Conservation (phyloP, 768 basidiomycete species). For the Gymnopilus dilepis region DNA sequence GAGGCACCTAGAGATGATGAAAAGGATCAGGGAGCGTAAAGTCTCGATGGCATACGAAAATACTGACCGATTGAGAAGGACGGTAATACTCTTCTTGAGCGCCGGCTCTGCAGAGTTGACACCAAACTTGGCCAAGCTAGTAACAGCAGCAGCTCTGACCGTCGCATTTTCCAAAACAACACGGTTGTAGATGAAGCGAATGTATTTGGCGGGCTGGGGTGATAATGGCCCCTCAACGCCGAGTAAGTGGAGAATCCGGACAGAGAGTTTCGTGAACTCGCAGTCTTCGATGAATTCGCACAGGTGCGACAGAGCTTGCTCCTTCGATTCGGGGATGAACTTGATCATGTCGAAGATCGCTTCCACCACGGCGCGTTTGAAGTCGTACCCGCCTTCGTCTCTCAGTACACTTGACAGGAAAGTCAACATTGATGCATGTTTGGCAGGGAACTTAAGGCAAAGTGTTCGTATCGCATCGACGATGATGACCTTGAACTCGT, state of each 20-base stretch:
- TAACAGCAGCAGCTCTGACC: constrained; percentile 94
- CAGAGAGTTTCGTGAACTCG: constrained; percentile 98
- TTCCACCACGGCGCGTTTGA: constrained; percentile 98
- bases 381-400: constrained; percentile 99
- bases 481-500: constrained; percentile 99
- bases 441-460: constrained; percentile 97
- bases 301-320: constrained; percentile 95
- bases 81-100: constrained; percentile 85
- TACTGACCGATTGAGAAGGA: constrained; percentile 80
- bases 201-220: constrained; percentile 97
- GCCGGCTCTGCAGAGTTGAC: constrained; percentile 81
- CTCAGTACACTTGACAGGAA: constrained; percentile 97
- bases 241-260: constrained; percentile 93
- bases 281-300: constrained; percentile 99
- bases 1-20: constrained; percentile 66
- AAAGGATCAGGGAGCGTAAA: constrained; percentile 10
- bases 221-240: constrained; percentile 97
- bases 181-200: constrained; percentile 99
- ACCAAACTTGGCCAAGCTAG: constrained; percentile 95
- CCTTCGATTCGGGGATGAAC: constrained; percentile 93
- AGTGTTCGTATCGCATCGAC: constrained; percentile 98
- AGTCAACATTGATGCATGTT: constrained; percentile 95
- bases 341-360: constrained; percentile 99
- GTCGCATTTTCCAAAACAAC: constrained; percentile 98
- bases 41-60: not conserved